Conservation (phyloP, 1,284 basidiomycete genomes). For the Cryptococcus amylolentus region DNA sequence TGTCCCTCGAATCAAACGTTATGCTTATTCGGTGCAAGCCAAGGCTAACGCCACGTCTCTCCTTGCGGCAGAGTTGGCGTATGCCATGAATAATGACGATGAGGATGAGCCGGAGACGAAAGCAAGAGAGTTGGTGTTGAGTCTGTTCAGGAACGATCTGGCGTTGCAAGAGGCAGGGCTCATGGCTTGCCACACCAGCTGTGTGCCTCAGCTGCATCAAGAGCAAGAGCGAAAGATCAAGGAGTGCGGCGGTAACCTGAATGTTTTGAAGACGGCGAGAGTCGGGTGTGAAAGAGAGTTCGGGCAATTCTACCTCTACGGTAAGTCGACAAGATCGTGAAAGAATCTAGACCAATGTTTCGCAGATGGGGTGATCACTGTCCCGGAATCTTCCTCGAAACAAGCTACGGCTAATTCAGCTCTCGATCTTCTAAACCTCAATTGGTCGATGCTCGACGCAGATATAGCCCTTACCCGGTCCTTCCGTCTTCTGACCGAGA, state of each 20-base stretch:
- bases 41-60: constrained; percentile 41
- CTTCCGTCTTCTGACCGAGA: constrained; percentile 70
- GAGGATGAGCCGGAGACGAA: constrained; percentile 26
- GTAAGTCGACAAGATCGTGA: constrained; percentile 12
- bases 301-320: constrained; percentile 74
- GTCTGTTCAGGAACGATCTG: constrained; percentile 41
- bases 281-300: constrained; percentile 68
- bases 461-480: constrained; percentile 70
- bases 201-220: constrained; percentile 40
- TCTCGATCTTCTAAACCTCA: constrained; percentile 48
- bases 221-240: constrained; percentile 21
- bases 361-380: constrained; percentile 24
- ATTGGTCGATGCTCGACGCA: constrained; percentile 76
- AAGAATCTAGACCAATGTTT: constrained; percentile 2
- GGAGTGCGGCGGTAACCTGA: constrained; percentile 38
- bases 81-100: constrained; percentile 25
- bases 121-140: constrained; percentile 29
- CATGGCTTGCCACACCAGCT: constrained; percentile 30
- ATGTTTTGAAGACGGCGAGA: constrained; percentile 58
- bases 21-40: constrained; percentile 59
- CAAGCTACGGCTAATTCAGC: constrained; percentile 49
- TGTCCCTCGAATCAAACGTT: constrained; percentile 49
- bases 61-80: constrained; percentile 32
- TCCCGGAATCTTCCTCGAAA: constrained; percentile 40
- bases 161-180: constrained; percentile 35